phyloP scores from a whole-genome alignment of 768 basidiomycete genomes.

The Mycena amicta region DNA sequence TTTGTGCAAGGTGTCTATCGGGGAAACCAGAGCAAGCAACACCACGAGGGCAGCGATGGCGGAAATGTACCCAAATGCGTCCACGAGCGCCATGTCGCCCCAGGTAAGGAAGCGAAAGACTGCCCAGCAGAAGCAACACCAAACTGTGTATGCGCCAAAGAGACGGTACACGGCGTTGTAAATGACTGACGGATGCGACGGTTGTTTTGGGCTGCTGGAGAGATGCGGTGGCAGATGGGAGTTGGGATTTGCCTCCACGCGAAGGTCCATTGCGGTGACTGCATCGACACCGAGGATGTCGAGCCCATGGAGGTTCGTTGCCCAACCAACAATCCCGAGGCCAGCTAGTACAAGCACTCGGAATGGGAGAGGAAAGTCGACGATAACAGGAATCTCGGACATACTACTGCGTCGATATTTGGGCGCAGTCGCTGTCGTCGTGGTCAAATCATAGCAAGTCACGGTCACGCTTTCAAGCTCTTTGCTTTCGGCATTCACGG shows the following conservation, averaged over 20 bases:
- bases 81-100: conserved; percentile 62
- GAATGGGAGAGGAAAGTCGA: conserved; percentile 86
- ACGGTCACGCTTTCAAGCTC: neutral
- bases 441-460: neutral
- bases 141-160: conserved; percentile 58
- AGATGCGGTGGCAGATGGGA: conserved; percentile 32
- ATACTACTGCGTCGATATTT: too few relatives aligned
- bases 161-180: conserved; percentile 71
- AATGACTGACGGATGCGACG: conserved; percentile 43
- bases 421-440: neutral
- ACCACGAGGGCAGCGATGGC: conserved; percentile 64
- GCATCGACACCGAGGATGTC: conserved; percentile 75
- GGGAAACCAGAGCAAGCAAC: conserved; percentile 61
- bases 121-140: conserved; percentile 70
- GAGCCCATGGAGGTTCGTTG: conserved; percentile 88
- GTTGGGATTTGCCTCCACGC: conserved; percentile 36
- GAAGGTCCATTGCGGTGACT: conserved; percentile 68
- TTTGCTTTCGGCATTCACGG: neutral
- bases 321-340: conserved; percentile 87
- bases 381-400: conserved; percentile 50
- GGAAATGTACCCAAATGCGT: conserved; percentile 77
- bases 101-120: conserved; percentile 63
- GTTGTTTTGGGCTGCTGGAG: conserved; percentile 32
- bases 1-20: conserved; percentile 67
- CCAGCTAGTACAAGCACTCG: conserved; percentile 82